Base-by-base conservation (phyloP, 2,329 filamentous ascomycete species). In the Didymosphaeria variabile region DNA sequence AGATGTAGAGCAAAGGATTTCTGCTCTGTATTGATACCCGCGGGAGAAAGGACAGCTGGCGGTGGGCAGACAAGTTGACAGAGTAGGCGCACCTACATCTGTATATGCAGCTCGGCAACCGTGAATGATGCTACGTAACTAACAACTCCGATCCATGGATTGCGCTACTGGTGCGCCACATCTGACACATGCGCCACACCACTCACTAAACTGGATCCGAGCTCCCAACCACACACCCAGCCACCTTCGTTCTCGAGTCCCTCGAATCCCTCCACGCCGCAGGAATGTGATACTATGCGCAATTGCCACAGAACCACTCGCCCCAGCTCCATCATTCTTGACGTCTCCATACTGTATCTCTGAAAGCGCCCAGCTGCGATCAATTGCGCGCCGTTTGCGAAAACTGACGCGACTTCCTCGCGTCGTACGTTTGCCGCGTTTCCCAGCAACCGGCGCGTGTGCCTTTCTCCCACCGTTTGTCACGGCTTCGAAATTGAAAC, bases 91-190 rank as follows among this genome's bases (percentile, higher is more conserved):
- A 13, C 45, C 23, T 23, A 9, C 57, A 34, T 26, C 2, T 3
- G 34, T 29, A n/a, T 8, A 21, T 21, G 49, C n/a, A 52, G 19
- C 10, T 36, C 31, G 29, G 12, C 26, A 36, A 42, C 47, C 17
- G 59, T 56, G 69, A 66, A 52, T 52, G 32, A 36, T 53, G 72
- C 72, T 71, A 75, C 72, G 72, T 74, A 71, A 69, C 71, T 53
- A 61, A 29, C 26, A 29, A 29, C 26, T 29, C 26, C 26, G 26
- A 29, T 29, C 26, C 26, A 29, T 29, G 26, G 26, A 6, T 29
- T 29, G 26, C 26, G 26, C 26, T 29, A 29, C 26, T 6, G 6
- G 26, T 29, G 26, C 26, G 26, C 26, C 26, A 29, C 26, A 29
- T 29, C 26, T n/a, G n/a, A n/a, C n/a, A n/a, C 26, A 29, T 29